Base-by-base conservation (phyloP, 805 yeast genomes). In the Millerozyma miso region DNA sequence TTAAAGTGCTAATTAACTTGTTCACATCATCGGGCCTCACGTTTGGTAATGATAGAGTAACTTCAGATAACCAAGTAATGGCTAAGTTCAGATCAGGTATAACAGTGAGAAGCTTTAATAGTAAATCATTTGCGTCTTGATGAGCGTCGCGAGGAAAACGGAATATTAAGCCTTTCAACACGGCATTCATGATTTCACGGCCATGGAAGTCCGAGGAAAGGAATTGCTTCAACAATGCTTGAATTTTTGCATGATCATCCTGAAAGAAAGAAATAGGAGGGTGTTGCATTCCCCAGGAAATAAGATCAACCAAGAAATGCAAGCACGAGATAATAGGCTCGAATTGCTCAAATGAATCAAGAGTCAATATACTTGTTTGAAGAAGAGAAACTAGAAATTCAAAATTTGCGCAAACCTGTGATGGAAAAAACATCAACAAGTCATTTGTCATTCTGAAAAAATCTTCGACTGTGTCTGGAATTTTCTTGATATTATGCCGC, bases 391-490 rank as follows among this genome's bases (percentile, higher is more conserved):
- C 63, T 49, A 83, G 56, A 19, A 83, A 54, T 15, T 72, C 77
- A 38, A 67, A 64, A 41, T 69, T 61, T 13, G 58, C 51, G 12
- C 81, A 69, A 36, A 80, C 69, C 47, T 76, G 67, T 42, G 71
- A 62, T 0, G 89, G 88, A 58, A 76, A 85, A 56, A 79, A 87
- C 84, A 85, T 84, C 40, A 89, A 63, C 40, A 88, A 68, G 57
- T 88, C 96, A 48, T 76, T 71, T 65, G 83, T 73, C 85, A 88
- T 82, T 48, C 90, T 71, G 73, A 83, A 87, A 58, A 83, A 90
- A 66, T 90, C 96, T 63, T 91, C 96, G 37, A 89, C 71, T 23
- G 86, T 73, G 59, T 88, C 96, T 3, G 87, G 81, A 35, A 69
- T 63, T 33, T 65, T 62, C 39, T 65, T 62, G 36, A 73, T 49